A percentile compares a stretch with the other conserved stretches of the same genome.
Evolutionary conservation across 2,329 filamentous ascomycete species (phyloP).

Genomic region (Periconia sp.): DNA sequence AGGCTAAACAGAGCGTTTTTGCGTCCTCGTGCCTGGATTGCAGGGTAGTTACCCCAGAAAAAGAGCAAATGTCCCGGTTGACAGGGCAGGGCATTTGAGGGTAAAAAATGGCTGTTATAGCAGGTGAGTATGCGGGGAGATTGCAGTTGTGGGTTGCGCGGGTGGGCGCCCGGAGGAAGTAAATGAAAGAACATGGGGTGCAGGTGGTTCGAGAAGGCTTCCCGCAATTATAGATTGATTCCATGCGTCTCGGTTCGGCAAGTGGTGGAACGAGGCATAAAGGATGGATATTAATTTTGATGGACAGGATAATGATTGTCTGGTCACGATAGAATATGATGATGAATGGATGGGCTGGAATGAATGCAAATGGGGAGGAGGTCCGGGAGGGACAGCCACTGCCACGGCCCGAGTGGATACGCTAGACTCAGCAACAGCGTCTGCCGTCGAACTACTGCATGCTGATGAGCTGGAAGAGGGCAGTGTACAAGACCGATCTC

Average conservation of each 20-base stretch:
- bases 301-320: no score
- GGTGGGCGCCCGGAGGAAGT: conserved; percentile 23
- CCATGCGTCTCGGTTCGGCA: conserved; percentile 6
- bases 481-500: background rate
- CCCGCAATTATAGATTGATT: conserved; percentile 18
- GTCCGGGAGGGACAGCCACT: no score
- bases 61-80: conserved; percentile 34
- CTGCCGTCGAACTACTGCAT: no score
- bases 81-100: conserved; percentile 3
- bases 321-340: no score
- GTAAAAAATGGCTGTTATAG: conserved; percentile 31
- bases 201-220: conserved; percentile 30
- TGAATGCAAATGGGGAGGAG: background rate
- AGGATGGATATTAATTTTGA: no score
- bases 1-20: conserved; percentile 15
- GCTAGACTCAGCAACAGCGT: no score
- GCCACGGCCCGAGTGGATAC: no score
- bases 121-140: conserved; percentile 33
- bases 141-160: conserved; percentile 20
- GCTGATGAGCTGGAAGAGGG: no score
- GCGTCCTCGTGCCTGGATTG: conserved; percentile 26
- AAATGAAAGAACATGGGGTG: conserved; percentile 37
- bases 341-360: no score
- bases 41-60: conserved; percentile 34
- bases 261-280: background rate